These are phyloP conservation scores for Exophiala dermatitidis DNA, from an alignment of 2,329 filamentous ascomycete species.

Conservation along the genomic window DNA sequence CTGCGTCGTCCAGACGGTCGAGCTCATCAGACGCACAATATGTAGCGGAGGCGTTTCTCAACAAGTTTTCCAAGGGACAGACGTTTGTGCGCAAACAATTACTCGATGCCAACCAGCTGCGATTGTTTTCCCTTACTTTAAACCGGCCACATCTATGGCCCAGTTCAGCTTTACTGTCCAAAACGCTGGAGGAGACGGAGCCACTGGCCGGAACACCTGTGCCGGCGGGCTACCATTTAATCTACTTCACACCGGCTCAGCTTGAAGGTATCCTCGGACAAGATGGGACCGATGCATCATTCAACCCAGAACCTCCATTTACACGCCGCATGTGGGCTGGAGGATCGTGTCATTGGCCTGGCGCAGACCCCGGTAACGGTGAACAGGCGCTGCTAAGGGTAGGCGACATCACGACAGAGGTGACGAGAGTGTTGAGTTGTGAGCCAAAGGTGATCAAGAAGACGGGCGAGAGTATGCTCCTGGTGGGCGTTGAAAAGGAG, in stretches of 20 bases:
- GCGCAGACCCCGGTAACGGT: conserved; percentile 15
- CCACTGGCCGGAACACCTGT: conserved; percentile 44
- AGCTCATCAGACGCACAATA: conserved; percentile 14
- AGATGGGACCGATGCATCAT: conserved; percentile 56
- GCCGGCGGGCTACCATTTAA: conserved; percentile 55
- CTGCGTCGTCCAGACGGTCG: not conserved
- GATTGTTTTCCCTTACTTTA: conserved; percentile 55
- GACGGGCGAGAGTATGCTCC: conserved; percentile 54
- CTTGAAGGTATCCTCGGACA: conserved; percentile 49
- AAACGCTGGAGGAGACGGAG: conserved; percentile 28
- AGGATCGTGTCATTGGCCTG: conserved; percentile 50
- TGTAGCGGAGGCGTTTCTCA: conserved; percentile 33
- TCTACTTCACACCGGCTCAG: conserved; percentile 55
- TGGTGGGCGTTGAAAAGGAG: conserved; percentile 58
- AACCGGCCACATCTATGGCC: conserved; percentile 42
- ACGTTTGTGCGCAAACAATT: conserved; percentile 44
- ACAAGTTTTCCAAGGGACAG: conserved; percentile 37
- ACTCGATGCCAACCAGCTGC: conserved; percentile 57
- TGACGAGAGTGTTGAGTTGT: conserved; percentile 49
- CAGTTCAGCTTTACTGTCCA: conserved; percentile 35
- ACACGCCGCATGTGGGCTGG: conserved; percentile 63
- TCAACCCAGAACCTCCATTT: conserved; percentile 54
- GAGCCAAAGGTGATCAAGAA: conserved; percentile 49
- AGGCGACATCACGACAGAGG: conserved; percentile 51
- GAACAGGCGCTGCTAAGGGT: conserved; percentile 43